A percentile compares a stretch with the other conserved stretches of the same genome.
Conservation (phyloP, 768 basidiomycete species). For the Boletus pseudo-olivaceus region DNA sequence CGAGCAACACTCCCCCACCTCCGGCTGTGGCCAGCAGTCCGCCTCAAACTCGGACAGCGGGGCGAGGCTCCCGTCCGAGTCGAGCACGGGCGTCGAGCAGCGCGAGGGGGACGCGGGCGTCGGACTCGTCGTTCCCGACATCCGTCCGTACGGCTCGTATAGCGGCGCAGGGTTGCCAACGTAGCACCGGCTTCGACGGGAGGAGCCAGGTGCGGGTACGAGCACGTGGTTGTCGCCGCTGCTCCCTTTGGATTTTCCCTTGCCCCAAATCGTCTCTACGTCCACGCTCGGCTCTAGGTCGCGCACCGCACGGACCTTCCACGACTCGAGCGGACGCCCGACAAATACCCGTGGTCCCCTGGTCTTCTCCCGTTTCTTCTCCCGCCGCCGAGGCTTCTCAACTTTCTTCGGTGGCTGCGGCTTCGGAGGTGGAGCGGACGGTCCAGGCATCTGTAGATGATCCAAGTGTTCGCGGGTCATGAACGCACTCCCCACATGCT, state of each 20-base stretch:
- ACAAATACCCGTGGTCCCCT: slow-evolving; percentile 23
- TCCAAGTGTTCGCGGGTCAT: slow-evolving; percentile 12
- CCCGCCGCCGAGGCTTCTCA: background rate
- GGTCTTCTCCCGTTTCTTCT: background rate
- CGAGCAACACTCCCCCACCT: slow-evolving; percentile 29
- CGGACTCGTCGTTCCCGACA: slow-evolving; percentile 6
- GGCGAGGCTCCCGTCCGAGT: slow-evolving; percentile 13
- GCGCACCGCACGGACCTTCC: slow-evolving; percentile 20
- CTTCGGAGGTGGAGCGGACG: background rate
- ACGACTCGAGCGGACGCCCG: slow-evolving; percentile 21
- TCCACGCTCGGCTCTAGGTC: slow-evolving; percentile 21
- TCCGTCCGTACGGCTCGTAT: slow-evolving; percentile 19
- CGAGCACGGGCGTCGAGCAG: slow-evolving; percentile 4
- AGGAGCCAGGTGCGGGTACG: background rate
- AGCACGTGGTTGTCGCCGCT: no score
- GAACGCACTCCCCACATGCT: slow-evolving; percentile 28
- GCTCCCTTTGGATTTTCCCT: background rate
- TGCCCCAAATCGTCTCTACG: background rate
- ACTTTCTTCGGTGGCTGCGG: background rate
- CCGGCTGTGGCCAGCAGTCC: slow-evolving; percentile 30
- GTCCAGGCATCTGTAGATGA: background rate
- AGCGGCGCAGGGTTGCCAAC: slow-evolving; percentile 17
- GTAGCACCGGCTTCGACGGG: slow-evolving; percentile 13
- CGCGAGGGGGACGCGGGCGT: slow-evolving; percentile 6
- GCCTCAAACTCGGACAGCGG: slow-evolving; percentile 9